A percentile compares a stretch with the other conserved stretches of the same genome.
These are phyloP conservation scores for Inonotus hispidus DNA, from an alignment of 1,284 basidiomycete genomes.

Conservation along the genomic window DNA sequence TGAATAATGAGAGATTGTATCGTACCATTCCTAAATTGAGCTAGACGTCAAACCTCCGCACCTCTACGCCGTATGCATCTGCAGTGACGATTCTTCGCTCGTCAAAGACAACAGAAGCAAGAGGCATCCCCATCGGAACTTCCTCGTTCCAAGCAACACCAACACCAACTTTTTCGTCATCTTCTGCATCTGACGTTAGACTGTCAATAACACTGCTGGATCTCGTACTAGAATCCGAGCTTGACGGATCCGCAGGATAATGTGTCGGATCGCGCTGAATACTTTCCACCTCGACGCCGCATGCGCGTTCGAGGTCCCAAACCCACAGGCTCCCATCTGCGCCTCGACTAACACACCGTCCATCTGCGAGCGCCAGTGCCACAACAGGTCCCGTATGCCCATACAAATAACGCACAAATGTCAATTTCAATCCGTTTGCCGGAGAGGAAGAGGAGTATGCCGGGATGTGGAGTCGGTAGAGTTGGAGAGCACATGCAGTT, in stretches of 20 bases:
- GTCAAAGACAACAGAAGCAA: conserved; percentile 61
- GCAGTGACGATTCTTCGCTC: conserved; percentile 64
- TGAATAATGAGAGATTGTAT: background rate
- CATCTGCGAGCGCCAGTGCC: conserved; percentile 67
- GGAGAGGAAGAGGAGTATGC: conserved; percentile 21
- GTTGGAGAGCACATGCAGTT: conserved; percentile 46
- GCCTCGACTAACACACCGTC: conserved; percentile 70
- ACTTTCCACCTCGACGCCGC: conserved; percentile 50
- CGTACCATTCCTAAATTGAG: conserved; percentile 9
- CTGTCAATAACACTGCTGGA: background rate
- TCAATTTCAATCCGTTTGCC: conserved; percentile 37
- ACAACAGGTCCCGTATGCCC: conserved; percentile 63
- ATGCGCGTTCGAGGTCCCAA: conserved; percentile 73
- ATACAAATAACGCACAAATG: conserved; percentile 64
- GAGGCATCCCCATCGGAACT: conserved; percentile 23
- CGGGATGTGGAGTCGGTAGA: conserved; percentile 68
- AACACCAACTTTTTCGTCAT: conserved; percentile 4
- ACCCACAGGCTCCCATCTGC: conserved; percentile 71
- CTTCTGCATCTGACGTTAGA: background rate
- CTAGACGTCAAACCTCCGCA: conserved; percentile 66
- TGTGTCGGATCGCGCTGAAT: background rate
- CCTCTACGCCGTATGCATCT: conserved; percentile 44
- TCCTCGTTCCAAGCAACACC: conserved; percentile 14
- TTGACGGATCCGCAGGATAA: background rate
- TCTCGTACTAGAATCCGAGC: background rate